phyloP scores from a whole-genome alignment of 495 filamentous ascomycete genomes.

The Extremus antarcticus region DNA sequence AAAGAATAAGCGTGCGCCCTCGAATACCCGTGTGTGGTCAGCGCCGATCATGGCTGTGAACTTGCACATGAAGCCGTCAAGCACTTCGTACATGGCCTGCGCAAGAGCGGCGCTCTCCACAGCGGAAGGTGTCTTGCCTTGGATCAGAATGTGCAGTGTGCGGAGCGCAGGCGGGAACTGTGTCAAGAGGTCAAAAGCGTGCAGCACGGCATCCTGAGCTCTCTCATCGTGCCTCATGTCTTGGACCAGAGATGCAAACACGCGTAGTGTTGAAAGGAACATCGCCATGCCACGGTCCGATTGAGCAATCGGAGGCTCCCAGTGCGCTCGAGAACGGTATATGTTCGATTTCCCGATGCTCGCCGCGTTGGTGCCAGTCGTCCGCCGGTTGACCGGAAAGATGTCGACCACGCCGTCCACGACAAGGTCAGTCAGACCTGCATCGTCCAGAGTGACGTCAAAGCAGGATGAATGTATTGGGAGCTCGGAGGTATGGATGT shows the following conservation, averaged over 20 bases:
- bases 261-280: conserved; percentile 25
- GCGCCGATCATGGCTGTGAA: conserved; percentile 16
- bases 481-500: conserved; percentile 18
- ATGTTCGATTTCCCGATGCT: not conserved
- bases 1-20: conserved; percentile 26
- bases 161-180: conserved; percentile 25
- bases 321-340: conserved; percentile 5
- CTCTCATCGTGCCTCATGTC: conserved; percentile 19
- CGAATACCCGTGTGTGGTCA: conserved; percentile 18
- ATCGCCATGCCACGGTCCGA: conserved; percentile 27
- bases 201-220: conserved; percentile 25
- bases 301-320: conserved; percentile 14
- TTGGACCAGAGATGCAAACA: conserved; percentile 20
- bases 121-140: conserved; percentile 19
- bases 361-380: conserved; percentile 13
- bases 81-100: conserved; percentile 20
- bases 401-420: conserved; percentile 25
- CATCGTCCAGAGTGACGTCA: conserved; percentile 14
- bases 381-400: conserved; percentile 21
- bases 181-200: conserved; percentile 22
- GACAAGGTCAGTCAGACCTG: conserved; percentile 9
- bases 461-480: conserved; percentile 14
- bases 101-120: conserved; percentile 22
- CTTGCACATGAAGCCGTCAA: conserved; percentile 23
- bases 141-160: conserved; percentile 24